A percentile compares a stretch with the other conserved stretches of the same genome.
Conservation (phyloP, 2,329 filamentous ascomycete species). For the Alternaria metachromatica region DNA sequence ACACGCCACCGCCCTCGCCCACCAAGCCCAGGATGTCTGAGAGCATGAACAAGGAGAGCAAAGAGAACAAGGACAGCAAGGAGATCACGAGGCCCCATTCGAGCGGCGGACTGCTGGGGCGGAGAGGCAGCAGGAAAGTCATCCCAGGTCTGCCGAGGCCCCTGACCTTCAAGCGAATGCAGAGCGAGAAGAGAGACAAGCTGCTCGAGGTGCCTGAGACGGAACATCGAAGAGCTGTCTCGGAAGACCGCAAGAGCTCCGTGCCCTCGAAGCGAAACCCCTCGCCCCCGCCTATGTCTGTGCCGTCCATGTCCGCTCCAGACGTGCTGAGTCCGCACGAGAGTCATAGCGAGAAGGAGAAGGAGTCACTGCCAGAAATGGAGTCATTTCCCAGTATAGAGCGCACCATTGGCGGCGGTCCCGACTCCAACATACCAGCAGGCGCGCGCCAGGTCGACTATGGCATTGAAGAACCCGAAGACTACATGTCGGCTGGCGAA, state of each 20-base stretch:
- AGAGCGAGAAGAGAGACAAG: slow-evolving; percentile 78
- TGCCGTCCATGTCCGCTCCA: slow-evolving; percentile 50
- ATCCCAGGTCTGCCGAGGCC: slow-evolving; percentile 78
- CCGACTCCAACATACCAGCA: slow-evolving; percentile 40
- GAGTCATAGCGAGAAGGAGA: slow-evolving; percentile 32
- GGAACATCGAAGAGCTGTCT: slow-evolving; percentile 76
- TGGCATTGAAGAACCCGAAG: slow-evolving; percentile 29
- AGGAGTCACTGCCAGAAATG: slow-evolving; percentile 6
- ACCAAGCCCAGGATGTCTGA: slow-evolving; percentile 11
- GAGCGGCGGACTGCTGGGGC: slow-evolving; percentile 38
- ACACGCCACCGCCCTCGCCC: slow-evolving; percentile 29
- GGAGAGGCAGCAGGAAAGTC: slow-evolving; percentile 61
- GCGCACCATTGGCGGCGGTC: slow-evolving; percentile 41
- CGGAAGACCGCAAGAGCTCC: slow-evolving; percentile 69
- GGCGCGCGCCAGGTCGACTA: slow-evolving; percentile 47
- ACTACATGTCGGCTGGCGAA: slow-evolving; percentile 27
- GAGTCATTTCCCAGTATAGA: neutral
- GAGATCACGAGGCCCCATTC: slow-evolving; percentile 45
- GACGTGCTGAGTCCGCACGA: slow-evolving; percentile 44
- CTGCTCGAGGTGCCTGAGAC: slow-evolving; percentile 70
- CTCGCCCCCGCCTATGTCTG: slow-evolving; percentile 48
- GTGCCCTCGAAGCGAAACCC: slow-evolving; percentile 60
- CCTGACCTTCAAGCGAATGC: slow-evolving; percentile 81
- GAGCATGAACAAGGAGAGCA: slow-evolving; percentile 35
- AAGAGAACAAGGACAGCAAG: slow-evolving; percentile 22